Evolutionary conservation across 108 stramenopile species (phyloP), one percentile per base, ranked within the genome.

Genomic region (Cafeteria roenbergensis): DNA sequence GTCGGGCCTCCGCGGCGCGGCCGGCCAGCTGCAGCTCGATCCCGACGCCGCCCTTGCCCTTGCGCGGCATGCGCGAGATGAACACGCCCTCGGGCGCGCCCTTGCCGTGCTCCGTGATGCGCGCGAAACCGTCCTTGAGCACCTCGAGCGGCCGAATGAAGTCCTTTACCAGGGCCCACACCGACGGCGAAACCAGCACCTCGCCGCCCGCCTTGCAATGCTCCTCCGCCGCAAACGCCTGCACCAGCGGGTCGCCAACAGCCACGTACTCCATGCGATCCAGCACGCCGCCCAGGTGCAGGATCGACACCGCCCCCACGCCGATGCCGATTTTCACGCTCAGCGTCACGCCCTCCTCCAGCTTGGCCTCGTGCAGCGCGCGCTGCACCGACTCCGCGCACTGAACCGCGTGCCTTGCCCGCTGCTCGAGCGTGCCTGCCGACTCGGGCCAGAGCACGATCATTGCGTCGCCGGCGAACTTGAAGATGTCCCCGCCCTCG

Each of bases 401-500:
- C 76, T 80, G 80, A 14, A 57, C 72, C n/a, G 78, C 78, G 38
- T 76, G 63, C 42, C 68, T 38, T 26, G 72, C 63, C 26, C 73
- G 50, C 14, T 27, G n/a, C 24, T 72, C 71, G 57, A 80, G 68
- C 51, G 30, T 38, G 38, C 62, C 71, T 55, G 42, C 65, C 57
- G 17, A 28, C 25, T 73, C 59, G 28, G 76, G 76, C 80, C 80
- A 81, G 33, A 81, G 78, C 0, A 82, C 79, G 34, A 82, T 82
- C 73, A 79, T 55, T 1, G 81, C 81, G 33, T 82, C 81, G 8
- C 81, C 81, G 17, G 78, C 81, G 55, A 82, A 80, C 71, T 82
- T 82, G 72, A 80, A 82, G 6, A 82, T 75, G 48, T 82, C 81
- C 17, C 81, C 81, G 20, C 81, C 81, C 25, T 78, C 77, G 25